Evolutionary conservation across 2,329 filamentous ascomycete species (phyloP), one percentile per base, ranked within the genome.

Genomic region (Trichoderma brevicompactum): DNA sequence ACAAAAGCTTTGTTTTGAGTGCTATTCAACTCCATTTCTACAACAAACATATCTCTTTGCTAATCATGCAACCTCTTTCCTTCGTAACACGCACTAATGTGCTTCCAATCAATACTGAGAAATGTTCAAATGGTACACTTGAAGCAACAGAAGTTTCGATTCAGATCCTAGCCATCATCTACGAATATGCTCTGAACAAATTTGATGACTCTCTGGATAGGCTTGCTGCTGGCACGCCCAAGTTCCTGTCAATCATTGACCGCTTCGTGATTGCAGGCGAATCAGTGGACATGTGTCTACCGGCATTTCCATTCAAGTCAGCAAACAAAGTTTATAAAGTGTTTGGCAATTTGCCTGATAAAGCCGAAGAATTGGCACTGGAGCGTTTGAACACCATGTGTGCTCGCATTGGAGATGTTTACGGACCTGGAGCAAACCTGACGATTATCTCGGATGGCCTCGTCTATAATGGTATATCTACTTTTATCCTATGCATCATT

Each of bases 251-350:
- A 6, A 72, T 79, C 6, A 78, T 81, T 15, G 77, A 77, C 56
- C 71, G 69, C 13, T 76, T 75, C 50, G 78, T 82, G 32, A 76
- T 74, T 50, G 69, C 74, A 0, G 64, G 72, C 0, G 67, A 73
- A n/a, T 68, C 71, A 0, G 74, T 83, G 1, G 75, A 76, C 13
- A 75, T 82, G 72, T 82, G 80, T 48, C 79, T 88, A 0, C 86
- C 85, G 0, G 85, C 84, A 0, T 88, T 88, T 48, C 85, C 86
- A 0, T 87, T 86, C 78, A 88, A 88, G 68, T 87, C 83, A 0
- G 81, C 85, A 15, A 88, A 88, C 68, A 79, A 75, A 0, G 70
- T 71, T 0, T 75, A 79, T 44, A 89, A 89, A 62, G 83, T 86
- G 0, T 73, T 88, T 15, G 85, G 85, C 0, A 70, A 70, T 4